Conservation (phyloP, 1,284 basidiomycete species). For the Nidula niveotomentosa region DNA sequence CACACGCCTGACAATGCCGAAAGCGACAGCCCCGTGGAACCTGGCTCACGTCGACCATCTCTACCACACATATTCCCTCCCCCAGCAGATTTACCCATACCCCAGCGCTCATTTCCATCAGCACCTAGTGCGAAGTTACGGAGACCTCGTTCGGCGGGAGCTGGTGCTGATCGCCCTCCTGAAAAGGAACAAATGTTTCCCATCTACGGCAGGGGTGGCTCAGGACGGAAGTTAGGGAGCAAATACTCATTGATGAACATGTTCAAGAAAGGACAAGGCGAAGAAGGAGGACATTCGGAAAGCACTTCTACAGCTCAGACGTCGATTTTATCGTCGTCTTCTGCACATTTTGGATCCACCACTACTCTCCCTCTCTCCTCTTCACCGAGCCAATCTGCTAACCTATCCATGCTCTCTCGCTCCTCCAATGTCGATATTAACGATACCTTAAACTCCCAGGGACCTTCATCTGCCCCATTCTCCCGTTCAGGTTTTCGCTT, state of each 20-base stretch:
- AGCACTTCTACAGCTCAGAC: slow-evolving; percentile 6
- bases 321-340: slow-evolving; percentile 10
- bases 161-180: slow-evolving; percentile 41
- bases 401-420: slow-evolving; percentile 1
- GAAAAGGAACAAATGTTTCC: slow-evolving; percentile 21
- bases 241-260: slow-evolving; percentile 60
- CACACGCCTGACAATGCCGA: slow-evolving; percentile 23
- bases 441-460: slow-evolving; percentile 7
- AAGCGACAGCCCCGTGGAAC: slow-evolving; percentile 23
- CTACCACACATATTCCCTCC: slow-evolving; percentile 39
- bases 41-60: slow-evolving; percentile 39
- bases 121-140: slow-evolving; percentile 30
- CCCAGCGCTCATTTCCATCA: slow-evolving; percentile 22
- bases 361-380: slow-evolving; percentile 15
- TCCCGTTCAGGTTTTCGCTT: slow-evolving; percentile 23
- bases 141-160: slow-evolving; percentile 59
- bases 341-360: slow-evolving; percentile 8
- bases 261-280: slow-evolving; percentile 54
- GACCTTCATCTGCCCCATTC: slow-evolving; percentile 15
- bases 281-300: slow-evolving; percentile 20
- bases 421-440: slow-evolving; percentile 12
- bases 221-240: slow-evolving; percentile 41
- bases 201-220: slow-evolving; percentile 26
- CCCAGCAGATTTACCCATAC: slow-evolving; percentile 21
- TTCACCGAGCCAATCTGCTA: slow-evolving; percentile 8